phyloP scores from a whole-genome alignment of 768 basidiomycete genomes.

The Boletus rubropictus region DNA sequence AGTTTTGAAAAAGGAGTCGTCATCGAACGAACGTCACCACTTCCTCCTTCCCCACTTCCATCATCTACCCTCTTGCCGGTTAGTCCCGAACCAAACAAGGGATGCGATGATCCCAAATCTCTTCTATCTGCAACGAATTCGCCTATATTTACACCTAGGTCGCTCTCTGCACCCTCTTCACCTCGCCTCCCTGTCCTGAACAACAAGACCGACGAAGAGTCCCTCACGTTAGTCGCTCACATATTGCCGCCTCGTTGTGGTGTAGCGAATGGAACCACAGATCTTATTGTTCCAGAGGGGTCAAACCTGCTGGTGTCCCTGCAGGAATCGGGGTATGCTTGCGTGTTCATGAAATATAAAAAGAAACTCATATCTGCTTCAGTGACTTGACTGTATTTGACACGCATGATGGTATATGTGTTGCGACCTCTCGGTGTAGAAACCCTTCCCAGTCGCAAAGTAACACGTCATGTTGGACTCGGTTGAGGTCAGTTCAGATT shows the following conservation, averaged over 20 bases:
- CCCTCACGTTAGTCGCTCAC: conserved; percentile 24
- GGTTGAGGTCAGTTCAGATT: conserved; percentile 17
- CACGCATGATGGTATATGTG: conserved; percentile 44
- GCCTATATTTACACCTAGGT: conserved; percentile 34
- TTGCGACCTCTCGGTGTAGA: conserved; percentile 19
- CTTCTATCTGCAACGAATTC: conserved; percentile 44
- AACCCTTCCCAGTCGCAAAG: conserved; percentile 1
- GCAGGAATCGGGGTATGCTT: conserved; percentile 59
- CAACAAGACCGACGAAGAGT: conserved; percentile 15
- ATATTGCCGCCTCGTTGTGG: conserved; percentile 46
- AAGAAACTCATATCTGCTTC: conserved; percentile 5
- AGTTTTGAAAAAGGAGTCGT: conserved; percentile 27
- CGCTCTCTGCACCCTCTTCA: conserved; percentile 36
- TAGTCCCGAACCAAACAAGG: conserved; percentile 16
- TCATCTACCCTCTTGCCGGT: conserved; percentile 4
- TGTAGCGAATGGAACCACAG: conserved; percentile 36
- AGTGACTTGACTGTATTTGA: conserved; percentile 55
- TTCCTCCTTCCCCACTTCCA: conserved; percentile 10
- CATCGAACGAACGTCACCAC: conserved; percentile 20
- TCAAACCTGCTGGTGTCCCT: conserved; percentile 45
- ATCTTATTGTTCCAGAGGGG: conserved; percentile 43
- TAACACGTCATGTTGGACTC: conserved; percentile 19
- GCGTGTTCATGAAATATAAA: neutral
- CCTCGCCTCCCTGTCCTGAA: conserved; percentile 12
- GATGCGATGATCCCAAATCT: conserved; percentile 35